Base-by-base conservation (phyloP, 495 filamentous ascomycete genomes). In the Penicillium atrosanguineum region DNA sequence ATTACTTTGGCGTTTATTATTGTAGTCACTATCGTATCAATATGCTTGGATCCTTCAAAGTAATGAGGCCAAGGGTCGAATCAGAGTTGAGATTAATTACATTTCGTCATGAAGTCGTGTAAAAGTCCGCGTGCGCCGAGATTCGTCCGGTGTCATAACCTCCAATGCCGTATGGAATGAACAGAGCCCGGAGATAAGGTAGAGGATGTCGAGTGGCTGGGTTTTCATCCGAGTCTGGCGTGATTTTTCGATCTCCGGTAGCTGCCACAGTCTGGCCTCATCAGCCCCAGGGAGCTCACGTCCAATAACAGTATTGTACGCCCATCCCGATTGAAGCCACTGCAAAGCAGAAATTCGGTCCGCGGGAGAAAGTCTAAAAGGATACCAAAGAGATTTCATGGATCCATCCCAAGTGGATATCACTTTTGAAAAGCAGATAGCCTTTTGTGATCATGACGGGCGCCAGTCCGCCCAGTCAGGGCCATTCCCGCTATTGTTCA, bases 381-480 rank as follows among this genome's bases (percentile, higher is more conserved):
- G 23, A 23, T 23, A 5, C 2, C 23, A 23, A 5, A 23, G 2
- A 5, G 5, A 23, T 5, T 23, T 23, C 28, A 14, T 34, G 31
- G 31, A 14, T 12, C 3, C 31, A 14, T 14, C 31, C 12, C 11
- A 5, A 40, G 25, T 15, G 16, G 45, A 34, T 47, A 25, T 47
- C 16, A 21, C 14, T 38, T 19, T 7, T 14, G 21, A n/a, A 34
- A 37, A 6, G 19, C 16, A 14, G 19, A 25, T 15, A 31, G 2
- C 5, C 37, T 36, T 37, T 20, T 15, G 14, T 6, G 3, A 28
- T 64, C 59, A 64, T 7, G 64, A 57, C 45, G 44, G 50, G 5
- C 59, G 67, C 67, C 67, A 71, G 21, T 53, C 62, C 37, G 62
- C 59, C 67, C 67, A 72, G n/a, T 63, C 56, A 37, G 47, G 12